Evolutionary conservation across 768 basidiomycete genomes (phyloP), one percentile per base, ranked within the genome.

Genomic region (Leccinum sublutescens): DNA sequence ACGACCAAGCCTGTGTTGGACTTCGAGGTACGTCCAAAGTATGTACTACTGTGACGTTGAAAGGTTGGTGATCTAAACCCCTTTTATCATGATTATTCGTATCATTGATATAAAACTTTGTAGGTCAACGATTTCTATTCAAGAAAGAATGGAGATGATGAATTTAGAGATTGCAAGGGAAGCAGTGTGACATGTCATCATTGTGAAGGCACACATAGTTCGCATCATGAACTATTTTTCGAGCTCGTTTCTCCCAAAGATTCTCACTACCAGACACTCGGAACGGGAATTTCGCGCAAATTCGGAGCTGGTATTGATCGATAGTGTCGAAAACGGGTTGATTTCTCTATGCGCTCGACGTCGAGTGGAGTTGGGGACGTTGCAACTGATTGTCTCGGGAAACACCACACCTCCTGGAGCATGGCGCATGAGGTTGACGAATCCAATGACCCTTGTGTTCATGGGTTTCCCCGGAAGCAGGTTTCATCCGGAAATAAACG

Each of bases 81-180:
- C 11, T 5, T 33, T 33, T 33, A 33, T 33, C 33, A 33, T 4
- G 11, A 33, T 33, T 33, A 33, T 11, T 11, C 33, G 33, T 33
- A 33, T 33, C 33, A 33, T 33, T 5, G 33, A 33, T 5, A 33
- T 33, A 33, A 12, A 33, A 33, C 33, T 33, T 33, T 2, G 33
- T 33, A 23, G 23, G 8, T 47, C 15, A 25, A 21, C n/a, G 11
- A 2, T 19, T 2, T 11, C 29, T 21, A 36, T 38, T 3, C 29
- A 19, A 62, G 14, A 27, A 15, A 21, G 11, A 56, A 56, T 43
- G 54, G 53, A 48, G 55, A 59, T n/a, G 34, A 54, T 60, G 15
- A 10, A 43, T 40, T 3, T 17, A 40, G 57, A 56, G 50, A 54
- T 38, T 11, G 9, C 51, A 55, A 57, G 55, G 54, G 63, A 63